phyloP scores from a whole-genome alignment of 2,329 filamentous ascomycete species.

The Aspergillus sp. region DNA sequence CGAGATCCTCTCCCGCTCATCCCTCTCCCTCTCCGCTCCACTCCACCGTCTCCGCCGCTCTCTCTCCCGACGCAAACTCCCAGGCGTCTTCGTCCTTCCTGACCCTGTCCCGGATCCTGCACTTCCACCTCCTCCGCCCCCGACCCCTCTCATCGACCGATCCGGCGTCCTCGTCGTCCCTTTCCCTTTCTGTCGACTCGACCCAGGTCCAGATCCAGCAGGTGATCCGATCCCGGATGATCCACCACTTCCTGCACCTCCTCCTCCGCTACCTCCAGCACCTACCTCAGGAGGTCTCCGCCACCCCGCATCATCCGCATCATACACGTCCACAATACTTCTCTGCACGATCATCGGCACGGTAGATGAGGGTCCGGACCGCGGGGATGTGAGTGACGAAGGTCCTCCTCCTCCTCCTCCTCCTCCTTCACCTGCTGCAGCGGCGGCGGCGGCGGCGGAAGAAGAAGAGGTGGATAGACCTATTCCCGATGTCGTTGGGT shows the following conservation, averaged over 20 bases:
- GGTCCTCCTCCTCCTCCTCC: too few species aligned
- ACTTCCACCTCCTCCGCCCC: background rate
- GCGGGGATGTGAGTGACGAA: constrained; percentile 1
- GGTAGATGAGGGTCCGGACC: background rate
- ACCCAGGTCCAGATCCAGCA: background rate
- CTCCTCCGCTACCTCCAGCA: background rate
- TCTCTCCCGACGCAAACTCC: constrained; percentile 15
- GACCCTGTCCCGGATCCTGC: background rate
- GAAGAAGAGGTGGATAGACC: too few species aligned
- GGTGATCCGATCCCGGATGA: constrained; percentile 7
- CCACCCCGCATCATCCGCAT: constrained; percentile 25
- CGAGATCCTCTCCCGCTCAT: constrained; percentile 9
- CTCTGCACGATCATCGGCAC: constrained; percentile 14
- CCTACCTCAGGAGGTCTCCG: constrained; percentile 6
- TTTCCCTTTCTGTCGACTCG: constrained; percentile 3
- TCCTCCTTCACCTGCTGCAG: too few species aligned
- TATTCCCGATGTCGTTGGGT: background rate
- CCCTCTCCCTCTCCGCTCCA: constrained; percentile 17
- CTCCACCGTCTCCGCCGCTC: constrained; percentile 23
- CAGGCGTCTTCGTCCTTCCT: constrained; percentile 5
- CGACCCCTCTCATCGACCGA: constrained; percentile 5
- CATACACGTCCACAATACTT: constrained; percentile 21
- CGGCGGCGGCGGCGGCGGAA: too few species aligned
- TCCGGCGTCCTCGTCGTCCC: constrained; percentile 15
- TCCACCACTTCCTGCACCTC: background rate